Evolutionary conservation across 78 protist genomes (phyloP), one percentile per base, ranked within the genome.

Genomic region (Chrysochromulina tobinii): DNA sequence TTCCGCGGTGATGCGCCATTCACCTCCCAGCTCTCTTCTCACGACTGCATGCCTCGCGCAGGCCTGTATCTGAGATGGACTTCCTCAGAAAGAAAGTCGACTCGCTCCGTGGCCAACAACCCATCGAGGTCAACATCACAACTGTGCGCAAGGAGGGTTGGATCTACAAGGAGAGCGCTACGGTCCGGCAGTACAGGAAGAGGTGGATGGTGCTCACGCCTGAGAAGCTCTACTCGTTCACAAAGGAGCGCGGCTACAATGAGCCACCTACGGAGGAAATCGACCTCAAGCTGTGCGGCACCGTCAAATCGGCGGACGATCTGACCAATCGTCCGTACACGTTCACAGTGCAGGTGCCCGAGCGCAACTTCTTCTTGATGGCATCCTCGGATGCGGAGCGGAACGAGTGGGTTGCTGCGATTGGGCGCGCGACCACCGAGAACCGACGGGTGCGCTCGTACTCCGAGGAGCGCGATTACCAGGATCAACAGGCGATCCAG

Each of bases 341-440:
- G 11, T 75, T 75, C 57, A 75, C 84, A 72, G 81, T 75, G 14
- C 84, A 75, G n/a, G 59, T 75, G 1, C 84, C 84, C 11, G 84
- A 75, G 20, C 84, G 84, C 84, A 75, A 75, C 84, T 75, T 75
- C 25, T 75, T 38, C 57, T 14, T 75, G 53, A 8, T 14, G 54
- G 55, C 17, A 0, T 23, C 3, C 14, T 20, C 15, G 27, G 84
- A 75, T 3, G 55, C 55, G 84, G 84, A 75, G 50, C 84, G 84
- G 14, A 75, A 75, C 58, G 84, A 75, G n/a, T 75, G 84, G 84
- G 84, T 75, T 15, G 84, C 84, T 1, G 84, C 84, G 14, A 75
- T 75, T 58, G 84, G 84, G 12, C 84, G 84, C 59, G 84, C 84
- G 20, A 75, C 84, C 27, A 75, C 84, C 25, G 84, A 75, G 84